These are phyloP conservation scores for Davidsoniella virescens DNA, from an alignment of 2,329 filamentous ascomycete species.

Conservation along the genomic window DNA sequence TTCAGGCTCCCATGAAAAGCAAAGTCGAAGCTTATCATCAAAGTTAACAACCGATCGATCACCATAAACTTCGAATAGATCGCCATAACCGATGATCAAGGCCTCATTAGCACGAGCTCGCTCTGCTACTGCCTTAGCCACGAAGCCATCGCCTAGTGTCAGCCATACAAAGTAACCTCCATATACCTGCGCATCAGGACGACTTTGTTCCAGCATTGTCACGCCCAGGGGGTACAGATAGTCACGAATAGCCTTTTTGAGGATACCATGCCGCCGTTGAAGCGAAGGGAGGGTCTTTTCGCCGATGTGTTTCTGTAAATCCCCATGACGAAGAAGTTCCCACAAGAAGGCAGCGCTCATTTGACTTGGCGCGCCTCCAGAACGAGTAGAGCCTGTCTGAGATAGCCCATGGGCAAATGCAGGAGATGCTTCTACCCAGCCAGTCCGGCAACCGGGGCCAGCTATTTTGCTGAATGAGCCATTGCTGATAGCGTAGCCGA, in stretches of 20 bases:
- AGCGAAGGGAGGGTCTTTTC: slow-evolving; percentile 28
- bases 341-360: slow-evolving; percentile 36
- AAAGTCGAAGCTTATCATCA: slow-evolving; percentile 44
- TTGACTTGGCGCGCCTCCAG: slow-evolving; percentile 41
- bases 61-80: slow-evolving; percentile 50
- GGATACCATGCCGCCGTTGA: slow-evolving; percentile 28
- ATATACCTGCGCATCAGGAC: slow-evolving; percentile 33
- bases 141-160: slow-evolving; percentile 33
- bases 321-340: slow-evolving; percentile 29
- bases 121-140: slow-evolving; percentile 39
- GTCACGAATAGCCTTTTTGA: slow-evolving; percentile 42
- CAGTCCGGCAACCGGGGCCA: slow-evolving; percentile 65
- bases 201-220: slow-evolving; percentile 21
- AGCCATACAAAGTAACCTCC: slow-evolving; percentile 86
- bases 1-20: slow-evolving; percentile 58
- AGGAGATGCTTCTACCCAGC: slow-evolving; percentile 67
- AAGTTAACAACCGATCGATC: slow-evolving; percentile 40
- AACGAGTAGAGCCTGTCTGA: slow-evolving; percentile 36
- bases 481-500: slow-evolving; percentile 73
- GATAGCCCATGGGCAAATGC: slow-evolving; percentile 34
- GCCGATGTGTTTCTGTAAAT: slow-evolving; percentile 29
- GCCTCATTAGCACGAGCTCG: slow-evolving; percentile 45
- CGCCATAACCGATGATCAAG: slow-evolving; percentile 50
- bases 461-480: slow-evolving; percentile 81
- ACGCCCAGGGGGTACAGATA: slow-evolving; percentile 49